Conservation (phyloP, 2,329 filamentous ascomycete genomes). For the Bretziella fagacearum region DNA sequence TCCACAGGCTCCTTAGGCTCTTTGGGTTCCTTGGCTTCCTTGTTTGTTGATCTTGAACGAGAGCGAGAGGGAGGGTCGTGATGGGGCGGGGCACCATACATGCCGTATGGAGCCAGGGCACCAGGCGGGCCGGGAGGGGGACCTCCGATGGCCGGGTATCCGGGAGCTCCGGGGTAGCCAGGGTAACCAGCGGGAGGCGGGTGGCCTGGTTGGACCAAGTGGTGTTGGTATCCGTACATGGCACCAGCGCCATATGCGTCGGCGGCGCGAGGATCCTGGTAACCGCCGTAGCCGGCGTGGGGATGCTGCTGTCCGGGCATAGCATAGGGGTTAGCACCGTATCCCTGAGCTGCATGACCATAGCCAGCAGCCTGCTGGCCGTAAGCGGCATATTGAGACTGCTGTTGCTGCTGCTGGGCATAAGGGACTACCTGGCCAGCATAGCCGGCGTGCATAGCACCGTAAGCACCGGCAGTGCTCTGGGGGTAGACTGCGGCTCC, state of each 20-base stretch:
- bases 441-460: conserved; percentile 16
- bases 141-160: conserved; percentile 3
- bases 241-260: not conserved
- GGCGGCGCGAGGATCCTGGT: conserved; percentile 2
- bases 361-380: not conserved
- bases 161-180: conserved; percentile 20
- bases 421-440: conserved; percentile 30
- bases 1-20: conserved; percentile 24
- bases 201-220: conserved; percentile 2
- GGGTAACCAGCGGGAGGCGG: conserved; percentile 10
- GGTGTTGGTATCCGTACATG: conserved; percentile 1
- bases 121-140: too few relatives aligned
- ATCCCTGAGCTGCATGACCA: not conserved
- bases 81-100: conserved; percentile 24
- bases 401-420: conserved; percentile 16
- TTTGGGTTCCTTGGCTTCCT: conserved; percentile 19
- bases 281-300: conserved; percentile 18
- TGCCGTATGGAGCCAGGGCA: conserved; percentile 7
- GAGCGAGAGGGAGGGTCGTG: conserved; percentile 23
- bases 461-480: conserved; percentile 24
- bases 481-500: conserved; percentile 19
- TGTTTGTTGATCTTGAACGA: conserved; percentile 18
- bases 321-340: not conserved
- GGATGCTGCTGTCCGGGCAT: not conserved
- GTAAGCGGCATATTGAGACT: not conserved